These are phyloP conservation scores for Eucalyptus sp. DNA, from an alignment of 345 rosid species.

Conservation along the genomic window DNA sequence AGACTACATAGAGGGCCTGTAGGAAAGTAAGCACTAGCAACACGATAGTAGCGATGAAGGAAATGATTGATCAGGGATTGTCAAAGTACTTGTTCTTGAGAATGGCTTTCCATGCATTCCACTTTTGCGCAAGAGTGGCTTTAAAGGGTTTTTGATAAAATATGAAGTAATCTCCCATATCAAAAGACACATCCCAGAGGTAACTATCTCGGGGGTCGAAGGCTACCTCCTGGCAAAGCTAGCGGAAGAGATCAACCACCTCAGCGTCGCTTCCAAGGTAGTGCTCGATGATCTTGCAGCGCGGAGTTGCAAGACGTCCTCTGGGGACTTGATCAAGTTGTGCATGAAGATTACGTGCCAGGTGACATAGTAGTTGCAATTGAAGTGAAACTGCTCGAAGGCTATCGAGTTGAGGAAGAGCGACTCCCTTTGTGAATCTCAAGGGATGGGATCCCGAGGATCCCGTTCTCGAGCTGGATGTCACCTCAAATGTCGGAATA, in stretches of 20 bases:
- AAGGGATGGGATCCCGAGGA: slow-evolving; percentile 46
- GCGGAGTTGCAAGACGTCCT: slow-evolving; percentile 64
- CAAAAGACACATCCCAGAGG: slow-evolving; percentile 38
- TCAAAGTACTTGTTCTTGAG: slow-evolving; percentile 60
- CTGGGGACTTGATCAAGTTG: slow-evolving; percentile 1
- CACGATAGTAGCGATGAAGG: slow-evolving; percentile 49
- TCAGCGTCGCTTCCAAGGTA: slow-evolving; percentile 76
- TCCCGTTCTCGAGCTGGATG: slow-evolving; percentile 51
- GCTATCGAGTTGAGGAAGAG: slow-evolving; percentile 77
- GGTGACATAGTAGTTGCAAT: slow-evolving; percentile 53
- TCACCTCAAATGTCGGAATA: no score
- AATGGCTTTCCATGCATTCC: slow-evolving; percentile 71
- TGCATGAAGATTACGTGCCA: not conserved
- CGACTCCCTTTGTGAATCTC: slow-evolving; percentile 73
- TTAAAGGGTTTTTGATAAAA: no score
- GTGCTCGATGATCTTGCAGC: slow-evolving; percentile 48
- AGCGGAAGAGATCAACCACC: slow-evolving; percentile 58
- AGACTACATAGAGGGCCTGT: slow-evolving; percentile 42
- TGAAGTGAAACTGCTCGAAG: slow-evolving; percentile 62
- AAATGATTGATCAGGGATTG: slow-evolving; percentile 70
- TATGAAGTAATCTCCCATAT: slow-evolving; percentile 48
- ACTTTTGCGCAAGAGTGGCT: slow-evolving; percentile 37
- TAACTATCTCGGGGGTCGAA: slow-evolving; percentile 61
- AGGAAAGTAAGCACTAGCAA: slow-evolving; percentile 52
- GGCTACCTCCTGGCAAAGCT: slow-evolving; percentile 69